Base-by-base conservation (phyloP, 75 land plant genomes). In the Sequoia sempervirens region DNA sequence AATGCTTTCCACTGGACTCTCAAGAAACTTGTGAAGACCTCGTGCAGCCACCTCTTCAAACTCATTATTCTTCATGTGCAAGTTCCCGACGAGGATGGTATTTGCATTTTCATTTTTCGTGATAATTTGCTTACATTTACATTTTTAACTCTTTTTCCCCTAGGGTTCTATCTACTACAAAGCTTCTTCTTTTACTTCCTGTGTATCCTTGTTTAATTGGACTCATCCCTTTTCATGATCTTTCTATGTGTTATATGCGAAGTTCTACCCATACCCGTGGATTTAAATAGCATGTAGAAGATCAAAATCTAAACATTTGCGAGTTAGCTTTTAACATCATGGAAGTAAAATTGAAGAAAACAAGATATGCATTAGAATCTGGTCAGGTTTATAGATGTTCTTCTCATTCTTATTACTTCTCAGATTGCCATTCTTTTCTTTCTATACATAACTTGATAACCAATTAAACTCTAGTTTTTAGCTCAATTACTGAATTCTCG, bases 21-120 rank as follows among this genome's bases (percentile, higher is more conserved):
- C 18, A 41, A 88, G 30, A 88, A 89, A 45, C 81, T 89, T 66
- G 46, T 89, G 20, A 90, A 90, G 85, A 46, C 87, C 72, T 88
- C 83, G 2, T 50, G 45, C 50, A 61, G 52, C 61, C 86, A 83
- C 15, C 90, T 88, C n/a, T 97, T 89, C 91, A 88, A 88, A 79
- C 87, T 97, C 79, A 88, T 87, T 83, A 90, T 97, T 72, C 92
- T 97, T 53, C 98, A 97, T 74, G 92, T 94, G 74, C 95, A 94
- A 84, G 93, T 95, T 52, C 92, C 90, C 20, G 97, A 95, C 80
- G 94, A 95, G 89, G 98, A 97, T 83, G 96, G 99, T 96, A 83
- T 4, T 2, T 18, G 0, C 47, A 2, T 20, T 61, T 10, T 23
- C 18, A 37, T 23, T 14, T n/a, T 23, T 70, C 34, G 1, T 70